Percentiles rank a stretch among this genome's conserved stretches.
Evolutionary conservation across 2,329 filamentous ascomycete species (phyloP).

Genomic region (Colletotrichum sp.): DNA sequence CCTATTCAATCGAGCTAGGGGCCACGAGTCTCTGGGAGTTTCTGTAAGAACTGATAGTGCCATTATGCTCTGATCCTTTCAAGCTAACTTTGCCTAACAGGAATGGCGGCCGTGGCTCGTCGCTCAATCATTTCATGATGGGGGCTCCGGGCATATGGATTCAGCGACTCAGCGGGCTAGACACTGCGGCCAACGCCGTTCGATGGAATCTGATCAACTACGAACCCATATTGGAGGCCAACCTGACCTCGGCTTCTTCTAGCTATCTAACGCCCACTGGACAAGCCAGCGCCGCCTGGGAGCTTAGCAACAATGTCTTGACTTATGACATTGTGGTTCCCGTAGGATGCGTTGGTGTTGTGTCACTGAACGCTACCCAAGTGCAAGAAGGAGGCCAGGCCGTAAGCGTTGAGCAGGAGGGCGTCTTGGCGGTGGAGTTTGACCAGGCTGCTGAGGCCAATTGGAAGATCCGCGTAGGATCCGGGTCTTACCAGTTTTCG

Average conservation of each 20-base stretch:
- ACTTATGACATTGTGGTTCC: background rate
- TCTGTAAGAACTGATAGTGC: background rate
- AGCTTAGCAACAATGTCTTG: rapidly evolving
- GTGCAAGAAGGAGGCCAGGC: background rate
- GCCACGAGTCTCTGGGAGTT: constrained; percentile 12
- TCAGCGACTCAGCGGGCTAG: background rate
- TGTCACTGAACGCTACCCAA: background rate
- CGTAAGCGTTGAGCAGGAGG: background rate
- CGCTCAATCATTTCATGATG: constrained; percentile 21
- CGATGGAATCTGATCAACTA: constrained; percentile 11
- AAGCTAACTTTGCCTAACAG: background rate
- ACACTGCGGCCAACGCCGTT: background rate
- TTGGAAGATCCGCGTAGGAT: background rate
- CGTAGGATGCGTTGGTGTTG: background rate
- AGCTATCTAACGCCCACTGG: background rate
- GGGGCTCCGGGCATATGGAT: constrained; percentile 11
- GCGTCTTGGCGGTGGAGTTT: background rate
- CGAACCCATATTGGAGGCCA: background rate
- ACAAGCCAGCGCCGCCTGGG: background rate
- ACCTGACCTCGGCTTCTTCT: constrained; percentile 11
- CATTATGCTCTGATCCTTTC: rapidly evolving
- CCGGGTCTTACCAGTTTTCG: background rate
- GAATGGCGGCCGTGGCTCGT: background rate
- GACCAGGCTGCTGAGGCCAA: background rate
- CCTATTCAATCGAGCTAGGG: background rate